Percentiles rank a stretch among this genome's conserved stretches.
phyloP scores from a whole-genome alignment of 2,329 filamentous ascomycete species.

The Cladobotryum mycophilum region DNA sequence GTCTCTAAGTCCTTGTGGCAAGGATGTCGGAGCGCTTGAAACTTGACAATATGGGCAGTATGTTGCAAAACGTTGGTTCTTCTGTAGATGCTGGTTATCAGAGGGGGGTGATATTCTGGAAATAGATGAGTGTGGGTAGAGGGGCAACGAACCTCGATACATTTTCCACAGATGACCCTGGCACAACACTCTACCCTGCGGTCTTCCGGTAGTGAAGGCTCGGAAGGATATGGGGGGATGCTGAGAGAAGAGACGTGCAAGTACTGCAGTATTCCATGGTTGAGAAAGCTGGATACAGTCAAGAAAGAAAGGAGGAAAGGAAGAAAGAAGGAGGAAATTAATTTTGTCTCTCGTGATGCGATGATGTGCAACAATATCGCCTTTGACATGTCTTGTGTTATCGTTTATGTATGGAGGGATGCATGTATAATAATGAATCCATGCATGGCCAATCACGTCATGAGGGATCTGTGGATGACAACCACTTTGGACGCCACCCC shows the following conservation, averaged over 20 bases:
- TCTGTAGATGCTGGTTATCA: constrained; percentile 27
- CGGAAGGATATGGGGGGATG: constrained; percentile 47
- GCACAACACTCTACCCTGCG: constrained; percentile 62
- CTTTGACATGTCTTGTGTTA: background rate
- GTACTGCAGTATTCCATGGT: constrained; percentile 57
- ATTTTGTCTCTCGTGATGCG: background rate
- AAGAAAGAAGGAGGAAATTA: constrained; percentile 1
- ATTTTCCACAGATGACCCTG: constrained; percentile 64
- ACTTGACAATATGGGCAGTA: constrained; percentile 75
- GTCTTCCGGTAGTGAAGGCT: constrained; percentile 55
- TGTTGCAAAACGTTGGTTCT: constrained; percentile 60
- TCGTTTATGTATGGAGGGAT: background rate
- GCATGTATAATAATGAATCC: background rate
- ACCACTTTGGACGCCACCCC: background rate
- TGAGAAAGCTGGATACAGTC: background rate
- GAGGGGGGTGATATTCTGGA: background rate
- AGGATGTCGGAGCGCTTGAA: constrained; percentile 48
- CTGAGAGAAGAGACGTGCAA: constrained; percentile 56
- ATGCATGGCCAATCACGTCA: constrained; percentile 10
- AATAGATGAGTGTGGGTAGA: background rate
- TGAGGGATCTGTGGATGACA: constrained; percentile 6
- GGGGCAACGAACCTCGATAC: constrained; percentile 50
- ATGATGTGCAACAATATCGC: background rate
- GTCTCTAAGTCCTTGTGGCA: constrained; percentile 58
- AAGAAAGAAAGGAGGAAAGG: background rate